Conservation (phyloP, 2,329 filamentous ascomycete genomes). For the Chaetomiaceae sp. region DNA sequence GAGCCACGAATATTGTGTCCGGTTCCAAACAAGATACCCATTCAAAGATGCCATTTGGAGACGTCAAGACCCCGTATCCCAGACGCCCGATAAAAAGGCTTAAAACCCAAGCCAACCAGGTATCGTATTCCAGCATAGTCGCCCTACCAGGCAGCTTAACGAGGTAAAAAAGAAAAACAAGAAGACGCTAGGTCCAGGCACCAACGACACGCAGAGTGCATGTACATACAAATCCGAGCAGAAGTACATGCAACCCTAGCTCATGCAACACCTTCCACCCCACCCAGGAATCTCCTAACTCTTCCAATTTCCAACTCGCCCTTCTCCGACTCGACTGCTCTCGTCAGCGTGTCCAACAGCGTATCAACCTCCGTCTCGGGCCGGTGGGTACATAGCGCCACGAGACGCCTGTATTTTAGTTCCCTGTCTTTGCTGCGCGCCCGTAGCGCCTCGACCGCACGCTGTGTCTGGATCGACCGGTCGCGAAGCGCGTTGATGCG, state of each 20-base stretch:
- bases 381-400: slow-evolving; percentile 79
- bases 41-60: not conserved
- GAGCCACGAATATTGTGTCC: too few relatives aligned
- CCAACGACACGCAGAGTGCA: not conserved
- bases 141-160: not conserved
- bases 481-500: slow-evolving; percentile 65
- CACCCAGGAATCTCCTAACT: slow-evolving; percentile 73
- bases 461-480: slow-evolving; percentile 63
- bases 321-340: slow-evolving; percentile 84
- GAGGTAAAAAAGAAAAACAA: not conserved
- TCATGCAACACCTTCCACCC: slow-evolving; percentile 59
- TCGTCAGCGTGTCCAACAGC: slow-evolving; percentile 71
- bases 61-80: not conserved
- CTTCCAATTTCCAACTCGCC: slow-evolving; percentile 70
- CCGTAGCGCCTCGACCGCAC: slow-evolving; percentile 66
- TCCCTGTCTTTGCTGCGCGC: slow-evolving; percentile 80
- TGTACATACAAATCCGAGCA: not conserved
- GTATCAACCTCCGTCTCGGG: slow-evolving; percentile 75
- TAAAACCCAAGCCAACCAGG: not conserved
- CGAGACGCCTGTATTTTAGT: slow-evolving; percentile 80
- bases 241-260: not conserved
- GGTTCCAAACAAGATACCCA: too few relatives aligned
- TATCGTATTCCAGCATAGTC: not conserved
- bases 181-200: not conserved
- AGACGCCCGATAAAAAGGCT: not conserved